A percentile compares a stretch with the other conserved stretches of the same genome.
These are phyloP conservation scores for Casuarina equisetifolia DNA, from an alignment of 306 rosid genomes.

Conservation along the genomic window DNA sequence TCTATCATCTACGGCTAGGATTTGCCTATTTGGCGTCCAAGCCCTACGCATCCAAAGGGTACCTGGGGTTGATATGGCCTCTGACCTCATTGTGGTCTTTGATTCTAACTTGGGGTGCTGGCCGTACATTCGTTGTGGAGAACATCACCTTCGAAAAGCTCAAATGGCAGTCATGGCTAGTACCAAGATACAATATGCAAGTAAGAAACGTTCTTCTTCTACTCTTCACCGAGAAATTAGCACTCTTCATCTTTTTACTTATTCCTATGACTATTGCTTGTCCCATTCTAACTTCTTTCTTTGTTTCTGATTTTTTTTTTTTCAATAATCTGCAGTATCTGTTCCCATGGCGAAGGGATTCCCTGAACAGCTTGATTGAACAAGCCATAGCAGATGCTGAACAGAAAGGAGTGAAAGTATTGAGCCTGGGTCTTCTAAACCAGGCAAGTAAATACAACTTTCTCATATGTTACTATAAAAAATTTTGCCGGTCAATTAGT, in stretches of 20 bases:
- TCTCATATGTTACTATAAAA: no score
- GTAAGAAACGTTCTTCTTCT: neutral
- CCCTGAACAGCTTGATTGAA: neutral
- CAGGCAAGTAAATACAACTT: neutral
- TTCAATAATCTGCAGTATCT: neutral
- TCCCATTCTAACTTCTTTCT: no score
- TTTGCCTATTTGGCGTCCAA: constrained; percentile 36
- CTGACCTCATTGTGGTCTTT: constrained; percentile 30
- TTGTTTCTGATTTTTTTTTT: no score
- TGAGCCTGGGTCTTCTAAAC: neutral
- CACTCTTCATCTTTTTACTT: no score
- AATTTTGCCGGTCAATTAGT: neutral
- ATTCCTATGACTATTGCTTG: no score
- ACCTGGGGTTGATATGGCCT: constrained; percentile 38
- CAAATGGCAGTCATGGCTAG: constrained; percentile 41
- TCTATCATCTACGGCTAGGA: constrained; percentile 35
- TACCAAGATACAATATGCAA: constrained; percentile 33
- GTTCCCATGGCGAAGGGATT: neutral
- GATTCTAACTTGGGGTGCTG: constrained; percentile 26
- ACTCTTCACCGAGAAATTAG: no score
- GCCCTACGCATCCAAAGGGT: constrained; percentile 35
- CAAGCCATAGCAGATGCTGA: neutral
- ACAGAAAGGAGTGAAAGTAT: neutral
- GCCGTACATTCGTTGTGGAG: constrained; percentile 35
- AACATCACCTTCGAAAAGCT: constrained; percentile 23